phyloP scores from a whole-genome alignment of 148 eudicot species.

The Gaultheria prostrata region DNA sequence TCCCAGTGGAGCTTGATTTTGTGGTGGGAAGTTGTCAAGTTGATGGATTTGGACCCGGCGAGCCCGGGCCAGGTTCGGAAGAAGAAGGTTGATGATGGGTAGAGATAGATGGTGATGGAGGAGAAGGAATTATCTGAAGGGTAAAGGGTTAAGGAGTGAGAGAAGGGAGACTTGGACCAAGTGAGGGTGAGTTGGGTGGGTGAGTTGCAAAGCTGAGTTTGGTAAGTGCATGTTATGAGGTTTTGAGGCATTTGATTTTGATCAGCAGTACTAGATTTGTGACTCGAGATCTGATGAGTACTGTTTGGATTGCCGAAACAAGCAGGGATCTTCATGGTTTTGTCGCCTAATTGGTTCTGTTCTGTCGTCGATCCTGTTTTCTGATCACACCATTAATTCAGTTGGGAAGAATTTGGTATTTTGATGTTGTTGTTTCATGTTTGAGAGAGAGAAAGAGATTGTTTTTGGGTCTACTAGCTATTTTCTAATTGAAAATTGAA shows the following conservation, averaged over 20 bases:
- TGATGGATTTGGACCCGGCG: constrained; percentile 45
- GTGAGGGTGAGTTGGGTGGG: constrained; percentile 50
- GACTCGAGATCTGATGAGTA: constrained; percentile 1
- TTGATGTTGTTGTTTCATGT: neutral
- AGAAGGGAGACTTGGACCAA: constrained; percentile 50
- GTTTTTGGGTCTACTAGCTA: too few relatives aligned
- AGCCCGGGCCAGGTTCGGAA: constrained; percentile 39
- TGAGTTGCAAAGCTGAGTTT: constrained; percentile 38
- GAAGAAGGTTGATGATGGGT: constrained; percentile 37
- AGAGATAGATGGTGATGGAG: constrained; percentile 50
- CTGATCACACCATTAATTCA: neutral
- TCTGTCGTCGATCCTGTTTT: too few relatives aligned
- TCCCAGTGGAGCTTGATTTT: constrained; percentile 52
- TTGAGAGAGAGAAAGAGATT: neutral
- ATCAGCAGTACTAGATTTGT: neutral
- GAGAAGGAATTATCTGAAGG: constrained; percentile 36
- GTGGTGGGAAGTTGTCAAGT: constrained; percentile 21
- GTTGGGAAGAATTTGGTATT: neutral
- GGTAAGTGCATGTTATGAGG: constrained; percentile 54
- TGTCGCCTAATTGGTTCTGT: neutral
- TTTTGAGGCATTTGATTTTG: constrained; percentile 28
- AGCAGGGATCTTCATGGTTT: constrained; percentile 36
- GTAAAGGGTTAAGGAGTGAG: constrained; percentile 48
- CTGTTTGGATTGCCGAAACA: constrained; percentile 58
- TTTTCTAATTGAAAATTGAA: neutral